Evolutionary conservation across 2,329 filamentous ascomycete species (phyloP), one percentile per base, ranked within the genome.

Genomic region (Aureobasidium sp.): DNA sequence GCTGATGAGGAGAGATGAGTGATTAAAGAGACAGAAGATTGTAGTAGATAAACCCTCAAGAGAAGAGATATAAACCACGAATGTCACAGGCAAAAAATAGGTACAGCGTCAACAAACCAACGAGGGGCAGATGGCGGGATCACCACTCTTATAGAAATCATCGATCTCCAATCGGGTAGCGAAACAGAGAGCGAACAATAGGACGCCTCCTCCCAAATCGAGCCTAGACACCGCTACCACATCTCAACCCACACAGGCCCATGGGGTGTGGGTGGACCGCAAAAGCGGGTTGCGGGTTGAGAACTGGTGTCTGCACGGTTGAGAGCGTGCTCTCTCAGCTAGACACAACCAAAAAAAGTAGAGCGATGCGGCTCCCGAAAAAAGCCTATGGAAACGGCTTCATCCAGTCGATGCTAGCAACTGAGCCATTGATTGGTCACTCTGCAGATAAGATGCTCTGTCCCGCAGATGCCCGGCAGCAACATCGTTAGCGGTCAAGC

Each of bases 271-370:
- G 21, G 21, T n/a, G 32, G 36, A 52, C 32, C 50, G 42, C 21
- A 32, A 7, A 54, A 16, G 50, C 36, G 50, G 36, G 21, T 21
- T 21, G 21, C 21, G 21, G 21, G 50, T 55, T 55, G 52, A 55
- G 52, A 57, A 57, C 53, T 57, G 52, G 52, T 21, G 21, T 36
- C 39, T 41, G n/a, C 39, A n/a, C 41, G 52, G 54, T 59, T 59
- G 54, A 48, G 54, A 11, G 21, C 21, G 21, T 21, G 21, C 21
- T 21, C 39, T 6, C 32, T 48, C 54, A 59, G 54, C 54, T 48
- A 57, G 27, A 29, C 16, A 34, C 16, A 45, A 9, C 21, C 21
- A 21, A 21, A 21, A 21, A 21, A 21, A 57, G 21, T 30, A 42
- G 36, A 54, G 30, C 21, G 1, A 59, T 59, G 54, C 54, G 54